A percentile compares a stretch with the other conserved stretches of the same genome.
Conservation (phyloP, 495 filamentous ascomycete genomes). For the Talaromyces adpressus region DNA sequence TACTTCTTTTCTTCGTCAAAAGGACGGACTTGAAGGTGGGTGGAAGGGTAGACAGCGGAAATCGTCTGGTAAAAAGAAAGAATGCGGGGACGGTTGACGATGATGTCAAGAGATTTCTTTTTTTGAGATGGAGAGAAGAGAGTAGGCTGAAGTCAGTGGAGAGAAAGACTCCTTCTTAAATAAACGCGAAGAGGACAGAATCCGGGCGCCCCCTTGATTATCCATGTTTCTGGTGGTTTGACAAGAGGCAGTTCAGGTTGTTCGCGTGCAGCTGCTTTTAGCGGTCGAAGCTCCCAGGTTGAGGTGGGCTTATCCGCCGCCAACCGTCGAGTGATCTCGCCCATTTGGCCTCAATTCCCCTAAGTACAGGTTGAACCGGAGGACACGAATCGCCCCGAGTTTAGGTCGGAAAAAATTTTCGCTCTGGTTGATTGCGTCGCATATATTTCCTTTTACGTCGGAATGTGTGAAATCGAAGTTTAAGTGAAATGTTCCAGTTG, state of each 20-base stretch:
- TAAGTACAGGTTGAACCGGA: slow-evolving; percentile 44
- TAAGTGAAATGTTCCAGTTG: neutral
- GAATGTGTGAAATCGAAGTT: neutral
- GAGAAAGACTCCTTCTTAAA: neutral
- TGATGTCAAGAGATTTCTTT: neutral
- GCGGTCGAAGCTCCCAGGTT: slow-evolving; percentile 20
- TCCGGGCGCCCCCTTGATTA: neutral
- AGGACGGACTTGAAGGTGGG: neutral
- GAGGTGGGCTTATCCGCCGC: slow-evolving; percentile 3
- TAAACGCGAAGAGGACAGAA: slow-evolving; percentile 1
- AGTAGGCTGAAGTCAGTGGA: neutral
- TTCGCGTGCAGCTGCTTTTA: slow-evolving; percentile 38
- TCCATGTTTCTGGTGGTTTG: neutral
- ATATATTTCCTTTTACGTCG: neutral
- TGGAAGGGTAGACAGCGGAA: neutral
- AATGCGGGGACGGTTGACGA: neutral
- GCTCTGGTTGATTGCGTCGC: neutral
- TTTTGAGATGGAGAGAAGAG: neutral
- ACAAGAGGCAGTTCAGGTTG: neutral
- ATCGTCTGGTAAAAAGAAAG: neutral
- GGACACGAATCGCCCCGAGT: slow-evolving; percentile 5
- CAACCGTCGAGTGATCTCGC: neutral
- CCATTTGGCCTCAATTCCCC: slow-evolving; percentile 23
- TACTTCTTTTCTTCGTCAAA: neutral
- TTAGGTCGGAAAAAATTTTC: slow-evolving; percentile 2